These are phyloP conservation scores for Alternaria sp. DNA, from an alignment of 2,329 filamentous ascomycete genomes.

Conservation along the genomic window DNA sequence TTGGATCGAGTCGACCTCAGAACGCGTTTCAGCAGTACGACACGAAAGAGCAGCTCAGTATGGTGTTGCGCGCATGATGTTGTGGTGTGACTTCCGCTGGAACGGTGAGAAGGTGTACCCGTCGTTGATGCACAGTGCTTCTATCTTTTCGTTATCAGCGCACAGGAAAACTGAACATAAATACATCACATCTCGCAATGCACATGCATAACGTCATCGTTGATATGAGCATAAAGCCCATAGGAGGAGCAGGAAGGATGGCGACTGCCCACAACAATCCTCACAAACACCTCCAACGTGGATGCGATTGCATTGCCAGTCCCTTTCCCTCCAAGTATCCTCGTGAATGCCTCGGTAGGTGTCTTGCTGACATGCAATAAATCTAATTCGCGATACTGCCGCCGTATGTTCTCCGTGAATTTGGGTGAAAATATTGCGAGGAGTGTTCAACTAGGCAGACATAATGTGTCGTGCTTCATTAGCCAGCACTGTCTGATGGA, in stretches of 20 bases:
- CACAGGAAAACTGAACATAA: background rate
- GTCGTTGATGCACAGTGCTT: too few relatives aligned
- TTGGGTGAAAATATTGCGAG: background rate
- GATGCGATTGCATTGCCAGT: background rate
- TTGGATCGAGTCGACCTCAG: fast-evolving
- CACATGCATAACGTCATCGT: background rate
- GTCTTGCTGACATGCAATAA: too few relatives aligned
- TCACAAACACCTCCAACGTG: background rate
- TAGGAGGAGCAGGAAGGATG: background rate
- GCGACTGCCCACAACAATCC: background rate
- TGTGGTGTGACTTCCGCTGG: background rate
- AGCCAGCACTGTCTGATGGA: background rate
- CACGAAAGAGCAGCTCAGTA: too few relatives aligned
- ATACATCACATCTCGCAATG: background rate
- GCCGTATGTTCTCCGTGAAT: background rate
- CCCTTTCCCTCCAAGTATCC: background rate
- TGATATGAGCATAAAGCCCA: background rate
- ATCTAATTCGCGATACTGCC: background rate
- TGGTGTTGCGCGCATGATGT: too few relatives aligned
- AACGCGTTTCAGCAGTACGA: fast-evolving
- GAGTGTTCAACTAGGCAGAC: background rate
- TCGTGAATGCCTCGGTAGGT: background rate
- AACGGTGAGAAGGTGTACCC: background rate
- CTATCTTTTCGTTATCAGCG: background rate
- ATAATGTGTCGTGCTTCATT: background rate